Evolutionary conservation across 1,284 basidiomycete species (phyloP).

Genomic region (Heliocybe sulcata): DNA sequence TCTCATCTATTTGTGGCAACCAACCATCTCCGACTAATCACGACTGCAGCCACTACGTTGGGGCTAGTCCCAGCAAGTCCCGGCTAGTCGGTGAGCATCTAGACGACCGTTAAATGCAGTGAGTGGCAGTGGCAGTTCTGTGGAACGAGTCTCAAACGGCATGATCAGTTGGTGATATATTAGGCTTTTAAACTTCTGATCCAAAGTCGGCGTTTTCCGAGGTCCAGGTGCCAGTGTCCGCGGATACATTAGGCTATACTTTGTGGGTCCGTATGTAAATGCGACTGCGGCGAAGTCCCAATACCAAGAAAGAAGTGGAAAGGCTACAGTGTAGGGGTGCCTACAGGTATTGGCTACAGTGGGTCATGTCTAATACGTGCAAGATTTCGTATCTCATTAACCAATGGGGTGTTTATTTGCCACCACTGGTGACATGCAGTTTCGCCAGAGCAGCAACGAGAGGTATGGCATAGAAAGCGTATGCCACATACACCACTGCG

Average conservation of each 20-base stretch:
- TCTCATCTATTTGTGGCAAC: too few relatives aligned
- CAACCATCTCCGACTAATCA: too few relatives aligned
- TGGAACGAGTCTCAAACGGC: too few relatives aligned
- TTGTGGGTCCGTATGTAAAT: neutral
- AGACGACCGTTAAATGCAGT: too few relatives aligned
- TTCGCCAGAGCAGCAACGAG: conserved; percentile 66
- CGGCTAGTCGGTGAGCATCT: too few relatives aligned
- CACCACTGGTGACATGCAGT: conserved; percentile 40
- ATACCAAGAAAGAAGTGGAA: neutral
- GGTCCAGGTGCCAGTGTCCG: too few relatives aligned
- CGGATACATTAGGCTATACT: neutral
- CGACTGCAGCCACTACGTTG: too few relatives aligned
- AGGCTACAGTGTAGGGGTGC: neutral
- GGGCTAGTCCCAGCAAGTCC: too few relatives aligned
- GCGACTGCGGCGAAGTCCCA: neutral
- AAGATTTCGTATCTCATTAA: neutral
- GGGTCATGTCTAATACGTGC: neutral
- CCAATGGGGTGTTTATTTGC: neutral
- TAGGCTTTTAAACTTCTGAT: too few relatives aligned
- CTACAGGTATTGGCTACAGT: neutral
- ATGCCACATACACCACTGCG: conserved; percentile 71
- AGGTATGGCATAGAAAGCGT: conserved; percentile 66
- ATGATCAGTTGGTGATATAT: too few relatives aligned
- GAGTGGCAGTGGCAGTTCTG: too few relatives aligned
- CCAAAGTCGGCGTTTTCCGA: too few relatives aligned